phyloP scores from a whole-genome alignment of 495 filamentous ascomycete species.

The Tuber magnatum region DNA sequence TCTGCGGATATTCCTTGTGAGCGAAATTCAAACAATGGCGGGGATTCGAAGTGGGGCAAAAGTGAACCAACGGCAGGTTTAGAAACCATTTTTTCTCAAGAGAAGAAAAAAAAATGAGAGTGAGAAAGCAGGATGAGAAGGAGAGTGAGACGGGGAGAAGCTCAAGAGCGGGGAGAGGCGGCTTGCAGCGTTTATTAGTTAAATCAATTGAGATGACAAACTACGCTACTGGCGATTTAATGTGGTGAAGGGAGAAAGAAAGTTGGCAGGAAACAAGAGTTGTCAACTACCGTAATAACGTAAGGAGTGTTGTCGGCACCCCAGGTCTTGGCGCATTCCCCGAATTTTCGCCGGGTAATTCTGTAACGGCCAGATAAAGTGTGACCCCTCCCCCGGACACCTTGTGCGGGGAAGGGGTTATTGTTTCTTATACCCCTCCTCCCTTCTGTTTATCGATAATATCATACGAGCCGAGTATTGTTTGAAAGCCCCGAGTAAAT shows the following conservation, averaged over 20 bases:
- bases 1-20: conserved; percentile 15
- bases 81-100: neutral
- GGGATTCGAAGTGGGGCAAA: conserved; percentile 10
- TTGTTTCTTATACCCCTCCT: neutral
- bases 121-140: neutral
- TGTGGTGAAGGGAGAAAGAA: neutral
- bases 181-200: neutral
- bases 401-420: neutral
- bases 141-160: neutral
- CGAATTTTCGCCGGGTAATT: neutral
- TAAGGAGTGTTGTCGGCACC: neutral
- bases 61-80: conserved; percentile 6
- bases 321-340: neutral
- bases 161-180: neutral
- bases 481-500: neutral
- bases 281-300: neutral
- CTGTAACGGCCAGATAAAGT: neutral
- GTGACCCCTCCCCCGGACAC: neutral
- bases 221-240: neutral
- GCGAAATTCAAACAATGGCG: neutral
- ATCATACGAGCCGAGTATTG: neutral
- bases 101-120: neutral
- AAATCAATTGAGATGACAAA: neutral
- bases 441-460: neutral
- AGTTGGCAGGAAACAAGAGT: neutral